Conservation (phyloP, 768 basidiomycete species). For the Suillus ampliporus region DNA sequence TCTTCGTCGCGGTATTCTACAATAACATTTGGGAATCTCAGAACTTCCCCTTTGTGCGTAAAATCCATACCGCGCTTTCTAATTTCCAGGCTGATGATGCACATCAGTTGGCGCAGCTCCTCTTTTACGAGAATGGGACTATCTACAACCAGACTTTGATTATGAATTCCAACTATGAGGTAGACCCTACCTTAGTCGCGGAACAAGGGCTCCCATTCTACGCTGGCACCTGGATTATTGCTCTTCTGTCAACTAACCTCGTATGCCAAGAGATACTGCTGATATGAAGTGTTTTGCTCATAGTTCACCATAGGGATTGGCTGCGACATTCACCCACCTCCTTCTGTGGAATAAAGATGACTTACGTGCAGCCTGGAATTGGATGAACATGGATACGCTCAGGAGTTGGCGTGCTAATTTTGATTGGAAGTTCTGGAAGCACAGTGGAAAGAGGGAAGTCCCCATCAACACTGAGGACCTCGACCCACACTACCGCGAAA, state of each 20-base stretch:
- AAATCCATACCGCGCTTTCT: background rate
- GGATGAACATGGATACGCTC: slow-evolving; percentile 44
- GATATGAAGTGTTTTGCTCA: slow-evolving; percentile 10
- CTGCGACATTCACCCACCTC: slow-evolving; percentile 57
- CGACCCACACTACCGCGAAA: slow-evolving; percentile 63
- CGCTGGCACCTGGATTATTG: slow-evolving; percentile 30
- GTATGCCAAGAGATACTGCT: background rate
- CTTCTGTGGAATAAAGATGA: slow-evolving; percentile 60
- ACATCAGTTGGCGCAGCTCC: slow-evolving; percentile 35
- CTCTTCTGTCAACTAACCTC: slow-evolving; percentile 23
- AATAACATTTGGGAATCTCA: slow-evolving; percentile 62
- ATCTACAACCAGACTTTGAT: slow-evolving; percentile 58
- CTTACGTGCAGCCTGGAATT: slow-evolving; percentile 51
- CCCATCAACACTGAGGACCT: slow-evolving; percentile 45
- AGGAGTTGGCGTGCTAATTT: slow-evolving; percentile 40
- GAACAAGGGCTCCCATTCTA: slow-evolving; percentile 44
- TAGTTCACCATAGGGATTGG: slow-evolving; percentile 48
- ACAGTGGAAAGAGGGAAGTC: slow-evolving; percentile 25
- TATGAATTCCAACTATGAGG: slow-evolving; percentile 54
- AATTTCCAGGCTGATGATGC: slow-evolving; percentile 16
- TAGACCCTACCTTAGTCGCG: slow-evolving; percentile 55
- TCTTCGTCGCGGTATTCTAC: slow-evolving; percentile 44
- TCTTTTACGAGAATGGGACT: slow-evolving; percentile 59
- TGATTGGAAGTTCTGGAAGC: slow-evolving; percentile 45
- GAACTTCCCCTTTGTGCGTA: slow-evolving; percentile 59